Evolutionary conservation across 2,329 filamentous ascomycete species (phyloP).

Genomic region (Microdochium trichocladiopsis): DNA sequence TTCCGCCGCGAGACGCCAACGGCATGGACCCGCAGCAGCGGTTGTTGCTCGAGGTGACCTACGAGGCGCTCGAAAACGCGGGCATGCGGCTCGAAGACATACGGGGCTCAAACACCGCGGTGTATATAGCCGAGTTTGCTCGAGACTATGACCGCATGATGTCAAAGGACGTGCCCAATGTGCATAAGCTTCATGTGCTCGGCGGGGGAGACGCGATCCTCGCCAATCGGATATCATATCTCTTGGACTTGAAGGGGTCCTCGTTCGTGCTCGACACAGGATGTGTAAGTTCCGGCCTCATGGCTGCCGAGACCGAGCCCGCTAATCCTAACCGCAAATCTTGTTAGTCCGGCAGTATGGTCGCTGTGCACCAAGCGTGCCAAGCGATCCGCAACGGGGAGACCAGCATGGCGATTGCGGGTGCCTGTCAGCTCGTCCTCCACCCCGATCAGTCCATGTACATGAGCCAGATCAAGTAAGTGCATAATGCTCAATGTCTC

Average conservation of each 20-base stretch:
- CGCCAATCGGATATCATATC: not conserved
- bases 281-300: not conserved
- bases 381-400: no score
- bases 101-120: not conserved
- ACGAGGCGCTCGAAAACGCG: conserved; percentile 29
- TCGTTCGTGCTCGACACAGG: not conserved
- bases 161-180: not conserved
- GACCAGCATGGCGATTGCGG: no score
- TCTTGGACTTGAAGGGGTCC: not conserved
- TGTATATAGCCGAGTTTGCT: not conserved
- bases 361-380: no score
- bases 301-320: not conserved
- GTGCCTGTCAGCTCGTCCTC: no score
- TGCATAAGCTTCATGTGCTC: no score
- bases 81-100: not conserved
- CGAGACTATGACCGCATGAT: no score
- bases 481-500: no score
- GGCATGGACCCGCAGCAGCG: conserved; percentile 34
- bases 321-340: conserved; percentile 10
- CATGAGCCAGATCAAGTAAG: no score
- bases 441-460: no score
- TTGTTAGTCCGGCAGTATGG: no score
- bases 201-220: not conserved
- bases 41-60: conserved; percentile 29
- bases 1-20: conserved; percentile 27